These are phyloP conservation scores for Botrytis pseudocinerea DNA, from an alignment of 2,329 filamentous ascomycete species.

Conservation along the genomic window DNA sequence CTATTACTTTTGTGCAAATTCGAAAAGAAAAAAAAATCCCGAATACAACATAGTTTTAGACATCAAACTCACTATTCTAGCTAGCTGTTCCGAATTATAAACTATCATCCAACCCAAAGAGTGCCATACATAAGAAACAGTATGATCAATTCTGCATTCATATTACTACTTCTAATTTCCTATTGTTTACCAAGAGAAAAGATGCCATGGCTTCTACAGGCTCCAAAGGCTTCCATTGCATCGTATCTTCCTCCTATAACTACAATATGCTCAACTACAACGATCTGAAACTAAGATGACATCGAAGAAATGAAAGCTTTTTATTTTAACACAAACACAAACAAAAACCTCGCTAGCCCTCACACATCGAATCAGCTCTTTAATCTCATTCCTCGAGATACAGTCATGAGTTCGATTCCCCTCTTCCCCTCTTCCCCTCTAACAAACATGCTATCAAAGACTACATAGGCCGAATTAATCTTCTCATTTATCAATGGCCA, in stretches of 20 bases:
- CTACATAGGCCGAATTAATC: accelerated
- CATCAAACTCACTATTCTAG: not conserved
- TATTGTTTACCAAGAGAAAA: not conserved
- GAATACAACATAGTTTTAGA: not conserved
- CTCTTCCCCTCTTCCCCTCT: not conserved
- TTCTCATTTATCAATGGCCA: not conserved
- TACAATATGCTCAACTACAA: not conserved
- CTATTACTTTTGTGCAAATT: no score
- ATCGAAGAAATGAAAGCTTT: not conserved
- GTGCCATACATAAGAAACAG: not conserved
- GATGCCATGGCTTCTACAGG: not conserved
- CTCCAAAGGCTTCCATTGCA: not conserved
- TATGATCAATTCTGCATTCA: not conserved
- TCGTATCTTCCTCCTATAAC: not conserved
- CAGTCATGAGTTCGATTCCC: accelerated
- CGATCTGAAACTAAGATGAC: not conserved
- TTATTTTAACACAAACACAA: not conserved
- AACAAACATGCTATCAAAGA: not conserved
- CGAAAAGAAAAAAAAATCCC: no score
- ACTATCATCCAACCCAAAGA: not conserved
- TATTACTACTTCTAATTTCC: not conserved
- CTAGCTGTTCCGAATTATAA: not conserved
- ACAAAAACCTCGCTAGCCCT: not conserved
- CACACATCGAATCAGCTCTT: not conserved
- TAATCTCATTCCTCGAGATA: not conserved